Evolutionary conservation across 352 stramenopile genomes (phyloP).

Genomic region (Phytophthora pisi): DNA sequence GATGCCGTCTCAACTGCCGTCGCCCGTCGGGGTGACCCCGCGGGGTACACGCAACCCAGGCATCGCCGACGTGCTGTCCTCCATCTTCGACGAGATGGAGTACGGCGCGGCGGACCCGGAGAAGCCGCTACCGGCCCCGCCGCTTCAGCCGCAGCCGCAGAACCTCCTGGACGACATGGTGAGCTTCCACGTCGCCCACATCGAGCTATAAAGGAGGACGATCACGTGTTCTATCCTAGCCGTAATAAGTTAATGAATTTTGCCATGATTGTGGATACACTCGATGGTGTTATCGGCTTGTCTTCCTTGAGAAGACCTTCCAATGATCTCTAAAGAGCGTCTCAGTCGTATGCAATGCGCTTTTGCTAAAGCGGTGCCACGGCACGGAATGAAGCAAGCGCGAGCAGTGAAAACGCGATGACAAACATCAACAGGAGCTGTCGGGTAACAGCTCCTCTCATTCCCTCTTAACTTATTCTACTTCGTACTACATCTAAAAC

Average conservation of each 20-base stretch:
- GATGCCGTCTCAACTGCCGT: constrained; percentile 26
- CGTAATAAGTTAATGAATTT: constrained; percentile 30
- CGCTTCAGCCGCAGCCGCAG: constrained; percentile 27
- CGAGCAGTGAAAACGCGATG: constrained; percentile 21
- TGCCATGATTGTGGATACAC: constrained; percentile 20
- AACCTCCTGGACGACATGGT: constrained; percentile 54
- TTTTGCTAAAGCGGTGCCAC: neutral
- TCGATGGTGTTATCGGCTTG: neutral
- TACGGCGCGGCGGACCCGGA: constrained; percentile 19
- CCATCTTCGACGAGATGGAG: constrained; percentile 51
- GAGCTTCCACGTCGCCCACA: constrained; percentile 48
- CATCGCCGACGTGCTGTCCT: constrained; percentile 36
- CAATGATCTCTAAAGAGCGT: constrained; percentile 7
- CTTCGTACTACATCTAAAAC: constrained; percentile 16
- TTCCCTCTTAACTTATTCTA: constrained; percentile 24
- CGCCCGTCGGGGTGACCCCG: constrained; percentile 15
- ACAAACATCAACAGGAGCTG: constrained; percentile 16
- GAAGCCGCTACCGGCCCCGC: constrained; percentile 22
- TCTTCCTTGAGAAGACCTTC: neutral
- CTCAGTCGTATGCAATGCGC: constrained; percentile 6
- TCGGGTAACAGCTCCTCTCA: constrained; percentile 2
- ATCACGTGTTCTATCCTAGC: constrained; percentile 6
- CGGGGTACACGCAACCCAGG: constrained; percentile 19
- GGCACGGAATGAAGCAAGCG: constrained; percentile 20
- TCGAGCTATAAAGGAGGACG: constrained; percentile 25